Evolutionary conservation across 345 rosid genomes (phyloP), one percentile per base, ranked within the genome.

Genomic region (Brassica nigra): DNA sequence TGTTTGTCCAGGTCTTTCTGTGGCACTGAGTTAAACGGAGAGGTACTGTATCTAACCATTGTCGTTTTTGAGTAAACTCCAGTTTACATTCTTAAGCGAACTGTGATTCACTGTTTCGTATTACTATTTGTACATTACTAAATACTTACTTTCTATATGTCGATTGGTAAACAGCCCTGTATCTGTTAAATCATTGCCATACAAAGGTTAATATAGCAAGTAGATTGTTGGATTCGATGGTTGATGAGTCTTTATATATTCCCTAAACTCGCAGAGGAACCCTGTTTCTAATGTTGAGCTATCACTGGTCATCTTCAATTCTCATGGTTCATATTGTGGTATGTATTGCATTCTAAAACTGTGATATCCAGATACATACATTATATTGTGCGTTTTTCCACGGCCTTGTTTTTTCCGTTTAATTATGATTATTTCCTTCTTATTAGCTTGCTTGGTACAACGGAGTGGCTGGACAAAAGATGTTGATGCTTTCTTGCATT

Each of bases 381-480:
- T 70, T 59, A 16, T 63, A 52, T 57, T 66, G 71, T 39, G 16
- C 74, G 12, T 63, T 61, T 76, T 68, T 67, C 23, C 58, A 47
- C 78, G 62, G 18, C 28, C 66, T 7, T 36, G n/a, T 34, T 63
- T 69, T 59, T 52, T 18, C 18, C 1, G 0, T 62, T 47, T 23
- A 68, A 6, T 18, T 73, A 15, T 72, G 30, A 62, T 66, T 14
- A 9, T 77, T 65, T 47, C 8, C 1, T 70, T 65, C 55, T 87
- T 80, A 79, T 62, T 87, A 93, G 99, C 89, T 83, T 95, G 95
- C 83, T 82, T 93, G 57, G 98, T 93, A 70, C 97, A 90, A 82
- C 88, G 97, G 55, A 91, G 89, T 86, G 98, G 95, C 76, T 93
- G 99, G 99, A 93, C 99, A 76, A 90, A 82, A 81, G 89, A 95